phyloP scores from a whole-genome alignment of 2,329 filamentous ascomycete species.

The Penicillium glabrum region DNA sequence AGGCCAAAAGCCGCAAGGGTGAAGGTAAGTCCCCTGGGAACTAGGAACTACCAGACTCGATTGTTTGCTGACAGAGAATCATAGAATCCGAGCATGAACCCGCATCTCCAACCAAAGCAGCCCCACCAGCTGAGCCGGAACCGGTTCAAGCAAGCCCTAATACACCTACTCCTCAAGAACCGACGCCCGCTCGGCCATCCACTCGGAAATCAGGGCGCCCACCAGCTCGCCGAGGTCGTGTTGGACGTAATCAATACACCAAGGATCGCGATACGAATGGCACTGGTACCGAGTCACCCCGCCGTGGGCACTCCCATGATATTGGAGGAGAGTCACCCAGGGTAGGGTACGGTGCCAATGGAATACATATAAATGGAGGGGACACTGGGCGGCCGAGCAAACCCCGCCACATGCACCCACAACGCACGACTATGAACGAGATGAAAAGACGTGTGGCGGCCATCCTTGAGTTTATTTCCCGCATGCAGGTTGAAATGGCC shows the following conservation, averaged over 20 bases:
- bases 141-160: slow-evolving; percentile 45
- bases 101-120: slow-evolving; percentile 53
- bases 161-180: slow-evolving; percentile 40
- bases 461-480: slow-evolving; percentile 86
- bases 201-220: slow-evolving; percentile 64
- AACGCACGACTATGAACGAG: slow-evolving; percentile 75
- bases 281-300: slow-evolving; percentile 47
- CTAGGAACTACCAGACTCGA: background rate
- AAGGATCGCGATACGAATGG: slow-evolving; percentile 68
- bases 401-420: slow-evolving; percentile 54
- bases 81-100: slow-evolving; percentile 72
- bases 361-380: slow-evolving; percentile 56
- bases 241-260: slow-evolving; percentile 79
- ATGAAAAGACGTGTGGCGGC: slow-evolving; percentile 81
- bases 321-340: slow-evolving; percentile 40
- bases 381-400: slow-evolving; percentile 63
- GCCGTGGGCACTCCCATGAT: slow-evolving; percentile 42
- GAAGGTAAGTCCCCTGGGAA: slow-evolving; percentile 60
- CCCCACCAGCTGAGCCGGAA: slow-evolving; percentile 35
- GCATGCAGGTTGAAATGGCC: slow-evolving; percentile 84
- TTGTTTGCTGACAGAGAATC: slow-evolving; percentile 34
- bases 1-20: slow-evolving; percentile 74
- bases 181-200: slow-evolving; percentile 38
- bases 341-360: slow-evolving; percentile 36
- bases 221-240: slow-evolving; percentile 64